Conservation (phyloP, 2,329 filamentous ascomycete species). For the Fusarium pseudocircinatum region DNA sequence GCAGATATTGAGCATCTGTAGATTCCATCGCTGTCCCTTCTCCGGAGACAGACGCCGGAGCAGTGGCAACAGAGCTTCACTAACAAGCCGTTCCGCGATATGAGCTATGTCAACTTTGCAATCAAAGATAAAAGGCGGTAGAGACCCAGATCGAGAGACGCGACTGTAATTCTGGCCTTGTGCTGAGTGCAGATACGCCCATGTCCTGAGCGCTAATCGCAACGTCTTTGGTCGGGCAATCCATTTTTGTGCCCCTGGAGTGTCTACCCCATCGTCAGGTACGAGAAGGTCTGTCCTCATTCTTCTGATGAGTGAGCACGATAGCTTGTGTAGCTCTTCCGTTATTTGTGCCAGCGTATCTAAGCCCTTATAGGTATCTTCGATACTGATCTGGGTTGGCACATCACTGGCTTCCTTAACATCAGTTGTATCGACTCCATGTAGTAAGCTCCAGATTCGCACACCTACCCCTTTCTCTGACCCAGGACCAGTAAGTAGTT, state of each 20-base stretch:
- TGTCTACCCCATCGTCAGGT: conserved; percentile 52
- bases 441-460: conserved; percentile 80
- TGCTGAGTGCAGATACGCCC: conserved; percentile 49
- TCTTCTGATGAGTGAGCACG: conserved; percentile 75
- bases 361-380: conserved; percentile 85
- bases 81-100: conserved; percentile 74
- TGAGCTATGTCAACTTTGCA: conserved; percentile 65
- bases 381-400: conserved; percentile 91
- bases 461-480: conserved; percentile 75
- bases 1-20: conserved; percentile 87
- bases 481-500: conserved; percentile 75
- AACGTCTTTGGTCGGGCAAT: conserved; percentile 83
- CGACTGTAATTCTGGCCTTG: conserved; percentile 71
- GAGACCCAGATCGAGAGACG: conserved; percentile 76
- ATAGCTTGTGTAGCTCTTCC: conserved; percentile 74
- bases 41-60: conserved; percentile 79
- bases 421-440: conserved; percentile 80
- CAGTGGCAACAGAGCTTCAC: conserved; percentile 74
- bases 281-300: conserved; percentile 82
- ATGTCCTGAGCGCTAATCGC: conserved; percentile 79
- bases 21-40: conserved; percentile 73
- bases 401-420: conserved; percentile 77
- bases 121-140: conserved; percentile 79
- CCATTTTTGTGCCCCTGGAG: conserved; percentile 63
- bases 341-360: conserved; percentile 70